Conservation (phyloP, 2,329 filamentous ascomycete species). For the Sphaerostilbella broomeana region DNA sequence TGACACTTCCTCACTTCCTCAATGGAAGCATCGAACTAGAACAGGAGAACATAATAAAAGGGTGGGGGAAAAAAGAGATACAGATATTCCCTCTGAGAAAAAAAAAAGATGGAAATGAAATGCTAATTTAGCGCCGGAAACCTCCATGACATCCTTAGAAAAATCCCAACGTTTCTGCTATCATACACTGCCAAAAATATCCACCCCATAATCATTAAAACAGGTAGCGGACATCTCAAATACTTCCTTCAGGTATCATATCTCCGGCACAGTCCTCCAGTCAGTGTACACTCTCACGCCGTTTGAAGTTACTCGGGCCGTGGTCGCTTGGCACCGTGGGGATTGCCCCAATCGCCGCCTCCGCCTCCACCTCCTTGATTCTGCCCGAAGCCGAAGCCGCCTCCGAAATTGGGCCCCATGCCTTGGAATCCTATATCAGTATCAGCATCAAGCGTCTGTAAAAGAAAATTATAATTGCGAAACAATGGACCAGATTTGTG, state of each 20-base stretch:
- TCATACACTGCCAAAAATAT: slow-evolving; percentile 11
- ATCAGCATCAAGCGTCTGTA: slow-evolving; percentile 17
- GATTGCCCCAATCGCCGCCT: slow-evolving; percentile 64
- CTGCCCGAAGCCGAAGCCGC: slow-evolving; percentile 58
- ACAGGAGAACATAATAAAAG: no score
- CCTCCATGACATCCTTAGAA: slow-evolving; percentile 2
- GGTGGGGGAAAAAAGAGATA: slow-evolving; percentile 3
- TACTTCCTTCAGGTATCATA: no score
- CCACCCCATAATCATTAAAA: no score
- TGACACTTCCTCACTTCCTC: no score
- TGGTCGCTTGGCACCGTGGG: slow-evolving; percentile 73
- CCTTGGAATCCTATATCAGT: slow-evolving; percentile 53
- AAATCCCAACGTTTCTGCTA: slow-evolving; percentile 11
- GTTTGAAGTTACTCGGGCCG: slow-evolving; percentile 62
- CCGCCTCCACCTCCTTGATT: slow-evolving; percentile 40
- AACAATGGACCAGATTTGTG: background rate
- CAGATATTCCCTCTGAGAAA: background rate
- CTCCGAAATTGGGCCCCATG: slow-evolving; percentile 65
- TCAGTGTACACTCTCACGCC: background rate
- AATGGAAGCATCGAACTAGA: no score
- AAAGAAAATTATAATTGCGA: background rate
- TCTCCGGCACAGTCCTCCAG: background rate
- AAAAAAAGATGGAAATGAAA: slow-evolving; percentile 5
- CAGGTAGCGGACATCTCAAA: no score
- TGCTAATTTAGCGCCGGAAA: slow-evolving; percentile 6